phyloP scores from a whole-genome alignment of 768 basidiomycete genomes.

The Termitomyces sp. region DNA sequence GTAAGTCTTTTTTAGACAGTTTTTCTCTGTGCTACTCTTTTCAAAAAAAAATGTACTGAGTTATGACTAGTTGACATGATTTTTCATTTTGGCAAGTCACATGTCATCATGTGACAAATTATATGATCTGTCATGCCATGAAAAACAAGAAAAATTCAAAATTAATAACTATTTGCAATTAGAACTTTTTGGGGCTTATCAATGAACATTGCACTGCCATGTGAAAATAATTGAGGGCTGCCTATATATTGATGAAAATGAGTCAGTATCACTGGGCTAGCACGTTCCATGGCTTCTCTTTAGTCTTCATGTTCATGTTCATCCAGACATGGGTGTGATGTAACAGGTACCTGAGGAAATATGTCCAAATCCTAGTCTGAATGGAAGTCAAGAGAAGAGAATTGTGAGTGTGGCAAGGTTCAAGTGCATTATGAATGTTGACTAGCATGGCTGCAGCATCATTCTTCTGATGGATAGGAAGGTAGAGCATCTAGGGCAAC shows the following conservation, averaged over 20 bases:
- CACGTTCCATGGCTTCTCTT: conserved; percentile 10
- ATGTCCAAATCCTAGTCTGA: conserved; percentile 27
- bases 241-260: conserved; percentile 19
- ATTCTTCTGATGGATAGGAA: conserved; percentile 55
- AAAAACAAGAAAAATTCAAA: no score
- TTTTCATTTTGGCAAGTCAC: no score
- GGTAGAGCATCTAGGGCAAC: conserved; percentile 55
- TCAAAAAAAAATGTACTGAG: no score
- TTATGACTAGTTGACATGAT: no score
- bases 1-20: no score
- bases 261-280: conserved; percentile 9
- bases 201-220: conserved; percentile 51
- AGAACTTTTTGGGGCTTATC: no score
- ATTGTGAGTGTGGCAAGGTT: conserved; percentile 23
- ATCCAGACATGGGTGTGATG: not conserved
- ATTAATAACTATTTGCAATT: no score
- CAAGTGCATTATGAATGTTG: conserved; percentile 23
- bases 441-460: conserved; percentile 30
- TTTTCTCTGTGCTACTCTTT: no score
- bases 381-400: conserved; percentile 31
- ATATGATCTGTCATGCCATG: no score
- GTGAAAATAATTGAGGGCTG: conserved; percentile 55
- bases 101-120: no score
- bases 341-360: conserved; percentile 18
- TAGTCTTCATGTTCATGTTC: conserved; percentile 17